Evolutionary conservation across 1,284 basidiomycete genomes (phyloP).

Genomic region (Macrocystidia cucumis): DNA sequence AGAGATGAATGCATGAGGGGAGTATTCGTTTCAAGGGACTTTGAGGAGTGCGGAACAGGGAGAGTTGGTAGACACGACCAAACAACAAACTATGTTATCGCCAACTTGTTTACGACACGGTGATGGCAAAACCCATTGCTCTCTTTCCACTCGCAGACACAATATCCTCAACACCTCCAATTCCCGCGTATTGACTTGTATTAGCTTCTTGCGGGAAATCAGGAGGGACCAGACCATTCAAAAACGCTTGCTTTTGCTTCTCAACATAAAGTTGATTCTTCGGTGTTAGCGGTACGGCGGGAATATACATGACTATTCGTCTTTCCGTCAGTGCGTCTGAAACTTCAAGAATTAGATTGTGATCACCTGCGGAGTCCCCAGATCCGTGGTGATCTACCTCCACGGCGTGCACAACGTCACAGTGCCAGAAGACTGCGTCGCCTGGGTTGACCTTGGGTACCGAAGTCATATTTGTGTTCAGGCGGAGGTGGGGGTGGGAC

Average conservation of each 20-base stretch:
- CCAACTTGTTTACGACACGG: constrained; percentile 8
- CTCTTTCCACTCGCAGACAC: constrained; percentile 32
- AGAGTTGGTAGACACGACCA: background rate
- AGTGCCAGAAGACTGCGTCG: constrained; percentile 87
- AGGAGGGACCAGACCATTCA: constrained; percentile 53
- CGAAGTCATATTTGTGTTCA: constrained; percentile 69
- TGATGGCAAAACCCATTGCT: constrained; percentile 43
- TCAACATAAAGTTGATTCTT: constrained; percentile 55
- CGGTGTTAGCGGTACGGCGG: constrained; percentile 68
- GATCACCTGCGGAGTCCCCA: constrained; percentile 62
- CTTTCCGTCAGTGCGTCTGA: background rate
- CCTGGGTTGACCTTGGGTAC: constrained; percentile 71
- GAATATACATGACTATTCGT: constrained; percentile 71
- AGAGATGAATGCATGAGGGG: too few relatives aligned
- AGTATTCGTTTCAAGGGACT: too few relatives aligned
- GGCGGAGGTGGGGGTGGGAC: constrained; percentile 60
- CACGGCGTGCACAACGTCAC: constrained; percentile 77
- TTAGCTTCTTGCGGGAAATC: constrained; percentile 65
- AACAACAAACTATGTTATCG: too few relatives aligned
- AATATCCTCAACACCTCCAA: constrained; percentile 43
- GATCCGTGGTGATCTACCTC: constrained; percentile 64
- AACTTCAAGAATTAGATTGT: background rate
- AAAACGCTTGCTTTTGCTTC: constrained; percentile 56
- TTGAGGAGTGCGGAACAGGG: background rate
- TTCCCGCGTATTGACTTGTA: constrained; percentile 46